Conservation (phyloP, 140 eudicot species). For the Artemisia princeps region DNA sequence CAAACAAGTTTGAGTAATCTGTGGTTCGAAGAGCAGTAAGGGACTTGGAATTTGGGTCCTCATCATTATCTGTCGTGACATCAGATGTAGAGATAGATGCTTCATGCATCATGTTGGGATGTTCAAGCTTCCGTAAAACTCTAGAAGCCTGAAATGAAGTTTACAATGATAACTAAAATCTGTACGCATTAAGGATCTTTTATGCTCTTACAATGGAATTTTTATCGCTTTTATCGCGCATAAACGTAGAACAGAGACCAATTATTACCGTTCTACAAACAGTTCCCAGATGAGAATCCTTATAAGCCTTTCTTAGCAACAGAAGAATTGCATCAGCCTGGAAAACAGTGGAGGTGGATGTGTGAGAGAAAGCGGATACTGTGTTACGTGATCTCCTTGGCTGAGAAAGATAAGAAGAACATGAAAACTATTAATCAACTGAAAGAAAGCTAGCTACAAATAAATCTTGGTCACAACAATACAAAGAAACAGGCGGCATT, state of each 20-base stretch:
- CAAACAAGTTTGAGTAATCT: constrained; percentile 74
- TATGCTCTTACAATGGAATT: background rate
- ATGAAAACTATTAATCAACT: constrained; percentile 19
- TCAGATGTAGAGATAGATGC: constrained; percentile 32
- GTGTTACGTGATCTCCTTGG: constrained; percentile 73
- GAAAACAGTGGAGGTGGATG: constrained; percentile 57
- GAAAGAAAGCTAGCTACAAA: constrained; percentile 8
- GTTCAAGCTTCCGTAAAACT: constrained; percentile 52
- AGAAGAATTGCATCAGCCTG: constrained; percentile 69
- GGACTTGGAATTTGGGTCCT: constrained; percentile 39
- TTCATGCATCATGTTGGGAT: constrained; percentile 41
- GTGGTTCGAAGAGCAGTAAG: constrained; percentile 31
- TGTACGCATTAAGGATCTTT: background rate
- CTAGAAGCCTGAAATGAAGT: constrained; percentile 59
- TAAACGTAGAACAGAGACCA: constrained; percentile 13
- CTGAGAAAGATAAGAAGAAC: constrained; percentile 37
- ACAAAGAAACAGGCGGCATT: background rate
- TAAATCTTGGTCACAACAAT: constrained; percentile 6
- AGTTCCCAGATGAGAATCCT: constrained; percentile 60
- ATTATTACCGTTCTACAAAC: constrained; percentile 75
- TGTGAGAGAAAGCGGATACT: constrained; percentile 32
- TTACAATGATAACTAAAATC: constrained; percentile 1
- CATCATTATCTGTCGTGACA: constrained; percentile 32
- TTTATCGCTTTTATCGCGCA: constrained; percentile 1
- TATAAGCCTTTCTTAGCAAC: constrained; percentile 76